Conservation (phyloP, 2,329 filamentous ascomycete species). For the Sporothrix inflata region DNA sequence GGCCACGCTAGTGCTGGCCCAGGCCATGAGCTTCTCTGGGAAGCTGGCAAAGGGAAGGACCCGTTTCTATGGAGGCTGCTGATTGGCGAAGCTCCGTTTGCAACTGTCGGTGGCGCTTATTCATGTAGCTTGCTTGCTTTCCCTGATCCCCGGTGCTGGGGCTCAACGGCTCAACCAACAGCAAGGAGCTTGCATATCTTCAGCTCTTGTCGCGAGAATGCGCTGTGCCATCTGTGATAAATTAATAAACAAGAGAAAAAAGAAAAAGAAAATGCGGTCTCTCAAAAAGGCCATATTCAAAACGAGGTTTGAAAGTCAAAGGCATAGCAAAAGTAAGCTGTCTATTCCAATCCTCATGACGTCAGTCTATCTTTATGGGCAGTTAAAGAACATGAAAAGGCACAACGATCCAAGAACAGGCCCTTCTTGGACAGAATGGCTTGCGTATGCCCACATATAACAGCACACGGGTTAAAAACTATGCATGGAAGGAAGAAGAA, state of each 20-base stretch:
- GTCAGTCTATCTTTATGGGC: not conserved
- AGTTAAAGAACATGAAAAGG: too few relatives aligned
- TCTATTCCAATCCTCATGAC: not conserved
- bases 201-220: not conserved
- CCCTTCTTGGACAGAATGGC: too few relatives aligned
- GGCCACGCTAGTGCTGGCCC: not conserved
- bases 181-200: not conserved
- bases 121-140: not conserved
- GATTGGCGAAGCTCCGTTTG: conserved; percentile 12
- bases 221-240: not conserved
- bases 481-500: too few relatives aligned
- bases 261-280: not conserved
- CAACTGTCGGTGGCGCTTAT: not conserved
- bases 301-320: not conserved
- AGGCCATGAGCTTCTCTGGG: not conserved
- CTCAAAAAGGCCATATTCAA: not conserved
- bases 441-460: too few relatives aligned
- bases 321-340: not conserved
- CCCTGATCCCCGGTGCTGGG: not conserved
- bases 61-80: not conserved
- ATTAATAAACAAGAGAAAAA: not conserved
- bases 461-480: too few relatives aligned
- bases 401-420: too few relatives aligned
- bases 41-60: not conserved
- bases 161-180: not conserved